These are phyloP conservation scores for Cystobasidium ongulense DNA, from an alignment of 768 basidiomycete species.

Conservation along the genomic window DNA sequence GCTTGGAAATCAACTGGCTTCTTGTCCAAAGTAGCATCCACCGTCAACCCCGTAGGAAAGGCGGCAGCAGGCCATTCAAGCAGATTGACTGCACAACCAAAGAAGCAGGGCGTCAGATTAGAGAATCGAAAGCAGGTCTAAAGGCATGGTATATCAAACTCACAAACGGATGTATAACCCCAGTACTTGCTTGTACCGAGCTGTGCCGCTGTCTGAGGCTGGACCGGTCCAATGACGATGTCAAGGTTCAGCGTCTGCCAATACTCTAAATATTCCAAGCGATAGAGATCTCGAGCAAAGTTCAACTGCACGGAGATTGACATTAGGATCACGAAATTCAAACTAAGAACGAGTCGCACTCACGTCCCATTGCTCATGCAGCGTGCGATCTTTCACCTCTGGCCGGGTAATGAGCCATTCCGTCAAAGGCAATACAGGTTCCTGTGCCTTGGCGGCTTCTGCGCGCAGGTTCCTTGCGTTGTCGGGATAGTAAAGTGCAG, in stretches of 20 bases:
- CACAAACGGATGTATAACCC: constrained; percentile 17
- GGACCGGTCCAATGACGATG: constrained; percentile 14
- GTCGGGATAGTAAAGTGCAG: constrained; percentile 9
- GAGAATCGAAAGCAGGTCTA: background rate
- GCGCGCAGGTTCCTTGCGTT: background rate
- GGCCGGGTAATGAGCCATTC: constrained; percentile 5
- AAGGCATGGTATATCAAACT: background rate
- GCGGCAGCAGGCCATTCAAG: constrained; percentile 3
- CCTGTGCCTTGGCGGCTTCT: background rate
- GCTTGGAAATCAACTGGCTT: background rate
- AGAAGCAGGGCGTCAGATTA: no score
- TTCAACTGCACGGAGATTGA: background rate
- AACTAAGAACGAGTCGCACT: background rate
- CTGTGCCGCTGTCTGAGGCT: constrained; percentile 23
- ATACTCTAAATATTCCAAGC: constrained; percentile 12
- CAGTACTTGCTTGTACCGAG: constrained; percentile 19
- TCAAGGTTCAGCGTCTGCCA: constrained; percentile 12
- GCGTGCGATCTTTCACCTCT: background rate
- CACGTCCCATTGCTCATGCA: constrained; percentile 27
- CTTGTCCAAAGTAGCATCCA: background rate
- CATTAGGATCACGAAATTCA: background rate
- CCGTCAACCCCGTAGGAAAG: constrained; percentile 3
- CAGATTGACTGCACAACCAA: background rate
- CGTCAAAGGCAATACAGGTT: constrained; percentile 17
- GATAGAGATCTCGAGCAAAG: background rate